Conservation (phyloP, 495 filamentous ascomycete genomes). For the Neurospora africana region DNA sequence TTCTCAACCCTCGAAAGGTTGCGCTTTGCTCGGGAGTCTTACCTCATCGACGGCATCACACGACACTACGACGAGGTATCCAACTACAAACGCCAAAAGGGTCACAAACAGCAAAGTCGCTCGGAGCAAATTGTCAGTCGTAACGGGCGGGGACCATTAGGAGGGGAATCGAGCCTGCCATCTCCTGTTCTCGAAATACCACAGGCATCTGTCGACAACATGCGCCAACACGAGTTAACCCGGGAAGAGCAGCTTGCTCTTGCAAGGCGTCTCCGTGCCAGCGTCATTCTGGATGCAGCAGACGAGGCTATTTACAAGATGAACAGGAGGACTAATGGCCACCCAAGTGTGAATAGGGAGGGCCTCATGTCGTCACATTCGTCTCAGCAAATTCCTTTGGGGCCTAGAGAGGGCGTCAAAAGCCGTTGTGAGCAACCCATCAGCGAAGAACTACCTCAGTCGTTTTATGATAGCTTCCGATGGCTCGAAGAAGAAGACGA, state of each 20-base stretch:
- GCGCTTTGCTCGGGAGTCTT: slow-evolving; percentile 46
- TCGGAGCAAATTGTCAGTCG: slow-evolving; percentile 29
- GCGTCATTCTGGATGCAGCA: slow-evolving; percentile 57
- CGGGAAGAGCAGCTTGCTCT: slow-evolving; percentile 61
- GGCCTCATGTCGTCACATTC: slow-evolving; percentile 28
- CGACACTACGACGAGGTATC: slow-evolving; percentile 33
- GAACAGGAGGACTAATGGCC: slow-evolving; percentile 26
- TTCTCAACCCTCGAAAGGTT: slow-evolving; percentile 58
- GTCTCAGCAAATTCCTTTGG: neutral
- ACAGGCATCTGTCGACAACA: neutral
- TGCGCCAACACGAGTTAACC: slow-evolving; percentile 36
- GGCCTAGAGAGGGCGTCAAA: slow-evolving; percentile 13
- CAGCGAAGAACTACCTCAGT: slow-evolving; percentile 27
- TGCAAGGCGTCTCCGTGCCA: slow-evolving; percentile 43
- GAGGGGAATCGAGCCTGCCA: neutral
- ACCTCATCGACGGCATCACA: slow-evolving; percentile 26
- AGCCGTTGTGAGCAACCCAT: slow-evolving; percentile 32
- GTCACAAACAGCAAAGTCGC: slow-evolving; percentile 22
- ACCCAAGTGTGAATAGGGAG: slow-evolving; percentile 6
- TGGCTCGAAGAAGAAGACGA: slow-evolving; percentile 75
- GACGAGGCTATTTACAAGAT: slow-evolving; percentile 54
- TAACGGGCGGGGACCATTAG: slow-evolving; percentile 10
- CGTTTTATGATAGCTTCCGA: slow-evolving; percentile 58
- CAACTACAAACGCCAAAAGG: slow-evolving; percentile 29
- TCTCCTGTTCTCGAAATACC: slow-evolving; percentile 30